phyloP scores from a whole-genome alignment of 2,329 filamentous ascomycete species.

The Teratosphaeria zuluensis region DNA sequence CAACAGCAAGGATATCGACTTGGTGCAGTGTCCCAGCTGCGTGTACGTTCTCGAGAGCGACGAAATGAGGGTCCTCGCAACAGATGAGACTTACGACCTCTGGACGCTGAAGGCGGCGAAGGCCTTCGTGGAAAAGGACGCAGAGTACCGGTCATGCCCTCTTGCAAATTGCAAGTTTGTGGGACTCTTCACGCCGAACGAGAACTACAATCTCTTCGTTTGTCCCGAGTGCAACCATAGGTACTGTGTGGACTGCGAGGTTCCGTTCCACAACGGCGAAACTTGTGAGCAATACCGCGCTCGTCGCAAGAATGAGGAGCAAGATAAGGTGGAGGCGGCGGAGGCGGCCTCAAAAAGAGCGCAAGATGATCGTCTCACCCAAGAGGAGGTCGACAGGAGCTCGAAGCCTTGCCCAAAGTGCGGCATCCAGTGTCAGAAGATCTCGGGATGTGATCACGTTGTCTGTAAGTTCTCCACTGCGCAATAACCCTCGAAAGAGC shows the following conservation, averaged over 20 bases:
- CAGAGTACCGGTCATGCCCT: slow-evolving; percentile 4
- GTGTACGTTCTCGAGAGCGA: slow-evolving; percentile 4
- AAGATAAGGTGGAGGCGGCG: too few species aligned
- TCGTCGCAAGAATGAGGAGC: neutral
- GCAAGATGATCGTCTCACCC: slow-evolving; percentile 2
- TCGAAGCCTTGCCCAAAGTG: slow-evolving; percentile 13
- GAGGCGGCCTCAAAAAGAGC: neutral
- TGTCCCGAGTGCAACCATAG: slow-evolving; percentile 11
- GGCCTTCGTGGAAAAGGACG: neutral
- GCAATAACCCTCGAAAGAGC: too few species aligned
- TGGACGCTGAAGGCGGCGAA: slow-evolving; percentile 9
- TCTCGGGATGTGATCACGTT: slow-evolving; percentile 16
- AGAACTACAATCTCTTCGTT: slow-evolving; percentile 13
- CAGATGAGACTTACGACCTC: slow-evolving; percentile 1
- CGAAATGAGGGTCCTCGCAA: slow-evolving; percentile 8
- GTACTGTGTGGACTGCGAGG: slow-evolving; percentile 14
- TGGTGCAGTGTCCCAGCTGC: slow-evolving; percentile 10
- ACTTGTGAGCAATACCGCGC: slow-evolving; percentile 10
- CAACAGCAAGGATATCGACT: slow-evolving; percentile 4
- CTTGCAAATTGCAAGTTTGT: slow-evolving; percentile 8
- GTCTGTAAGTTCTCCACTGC: slow-evolving; percentile 3
- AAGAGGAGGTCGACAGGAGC: slow-evolving; percentile 1
- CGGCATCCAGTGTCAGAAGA: slow-evolving; percentile 10
- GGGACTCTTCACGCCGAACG: slow-evolving; percentile 8
- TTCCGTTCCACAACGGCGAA: slow-evolving; percentile 13